Evolutionary conservation across 495 filamentous ascomycete genomes (phyloP).

Genomic region (Cercophora sp.): DNA sequence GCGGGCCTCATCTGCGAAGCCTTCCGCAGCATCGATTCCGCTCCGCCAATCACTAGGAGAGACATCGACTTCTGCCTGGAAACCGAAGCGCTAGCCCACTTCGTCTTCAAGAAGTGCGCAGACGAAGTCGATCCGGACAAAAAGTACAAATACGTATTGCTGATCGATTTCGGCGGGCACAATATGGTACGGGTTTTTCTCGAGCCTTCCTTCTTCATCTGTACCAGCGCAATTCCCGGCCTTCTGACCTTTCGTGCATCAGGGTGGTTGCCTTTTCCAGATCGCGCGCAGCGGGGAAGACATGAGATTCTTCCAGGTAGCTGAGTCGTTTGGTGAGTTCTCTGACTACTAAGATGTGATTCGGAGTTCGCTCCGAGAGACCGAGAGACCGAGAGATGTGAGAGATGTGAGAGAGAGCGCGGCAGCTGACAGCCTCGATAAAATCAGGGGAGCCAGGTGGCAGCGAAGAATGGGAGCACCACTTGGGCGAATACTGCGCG

Average conservation of each 20-base stretch:
- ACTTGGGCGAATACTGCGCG: not conserved
- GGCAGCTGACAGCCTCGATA: too few relatives aligned
- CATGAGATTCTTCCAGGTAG: not conserved
- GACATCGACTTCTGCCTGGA: not conserved
- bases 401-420: too few relatives aligned
- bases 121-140: not conserved
- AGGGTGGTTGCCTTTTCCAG: slow-evolving; percentile 1
- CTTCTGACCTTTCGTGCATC: too few relatives aligned
- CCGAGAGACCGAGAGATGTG: too few relatives aligned
- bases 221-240: too few relatives aligned
- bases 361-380: too few relatives aligned
- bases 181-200: slow-evolving; percentile 1
- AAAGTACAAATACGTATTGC: not conserved
- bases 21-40: not conserved
- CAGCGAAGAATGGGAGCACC: slow-evolving; percentile 1
- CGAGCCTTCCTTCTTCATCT: not conserved
- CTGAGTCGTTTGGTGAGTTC: slow-evolving; percentile 1
- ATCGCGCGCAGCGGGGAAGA: not conserved
- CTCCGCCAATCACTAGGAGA: too few relatives aligned
- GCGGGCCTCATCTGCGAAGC: not conserved
- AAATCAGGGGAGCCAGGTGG: too few relatives aligned
- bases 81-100: slow-evolving; percentile 1
- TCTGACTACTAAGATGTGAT: too few relatives aligned
- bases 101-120: not conserved
- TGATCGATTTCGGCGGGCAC: slow-evolving; percentile 6